phyloP scores from a whole-genome alignment of 257 asterid species.

The Nicotiana otophora region DNA sequence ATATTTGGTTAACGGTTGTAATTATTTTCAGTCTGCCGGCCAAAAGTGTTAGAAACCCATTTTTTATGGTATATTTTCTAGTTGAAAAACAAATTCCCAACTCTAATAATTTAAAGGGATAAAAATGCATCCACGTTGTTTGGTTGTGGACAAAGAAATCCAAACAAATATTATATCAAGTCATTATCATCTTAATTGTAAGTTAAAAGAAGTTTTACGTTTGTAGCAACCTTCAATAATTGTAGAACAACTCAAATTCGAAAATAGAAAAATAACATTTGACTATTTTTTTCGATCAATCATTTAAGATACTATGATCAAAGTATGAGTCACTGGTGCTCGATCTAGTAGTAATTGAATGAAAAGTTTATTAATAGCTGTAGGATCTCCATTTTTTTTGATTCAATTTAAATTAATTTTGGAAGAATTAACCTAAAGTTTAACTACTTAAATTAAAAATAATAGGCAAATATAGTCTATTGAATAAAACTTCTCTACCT shows the following conservation, averaged over 20 bases:
- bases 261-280: too few species aligned
- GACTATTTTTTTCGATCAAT: not conserved
- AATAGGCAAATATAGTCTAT: too few species aligned
- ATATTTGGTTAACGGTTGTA: too few species aligned
- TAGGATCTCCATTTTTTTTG: not conserved
- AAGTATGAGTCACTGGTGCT: too few species aligned
- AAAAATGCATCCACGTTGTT: slow-evolving; percentile 20
- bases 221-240: slow-evolving; percentile 18
- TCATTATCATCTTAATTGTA: not conserved
- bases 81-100: not conserved
- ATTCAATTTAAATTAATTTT: not conserved
- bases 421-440: too few species aligned
- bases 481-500: too few species aligned
- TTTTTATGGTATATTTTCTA: not conserved
- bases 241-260: not conserved
- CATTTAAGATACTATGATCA: too few species aligned
- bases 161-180: not conserved
- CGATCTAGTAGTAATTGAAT: too few species aligned
- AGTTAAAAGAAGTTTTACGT: slow-evolving; percentile 12
- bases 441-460: too few species aligned
- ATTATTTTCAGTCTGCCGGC: too few species aligned
- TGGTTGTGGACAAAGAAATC: slow-evolving; percentile 32
- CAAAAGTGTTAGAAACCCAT: too few species aligned
- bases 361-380: not conserved
- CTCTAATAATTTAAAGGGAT: not conserved